These are phyloP conservation scores for Lablab purpureus DNA, from an alignment of 306 rosid species.

Conservation along the genomic window DNA sequence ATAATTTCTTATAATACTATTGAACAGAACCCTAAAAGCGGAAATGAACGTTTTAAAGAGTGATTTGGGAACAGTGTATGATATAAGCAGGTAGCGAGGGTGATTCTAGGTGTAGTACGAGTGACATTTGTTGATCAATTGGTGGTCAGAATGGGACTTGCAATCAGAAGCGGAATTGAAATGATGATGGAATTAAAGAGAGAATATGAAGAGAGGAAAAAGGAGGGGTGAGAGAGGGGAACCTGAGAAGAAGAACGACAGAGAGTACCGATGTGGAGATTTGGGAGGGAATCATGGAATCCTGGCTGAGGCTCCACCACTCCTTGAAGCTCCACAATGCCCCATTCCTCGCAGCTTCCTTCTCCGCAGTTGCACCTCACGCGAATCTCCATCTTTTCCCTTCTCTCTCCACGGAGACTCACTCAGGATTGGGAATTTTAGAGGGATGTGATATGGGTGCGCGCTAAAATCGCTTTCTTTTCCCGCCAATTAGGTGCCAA, in stretches of 20 bases:
- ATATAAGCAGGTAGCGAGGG: neutral
- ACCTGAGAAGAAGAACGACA: constrained; percentile 87
- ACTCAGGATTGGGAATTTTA: neutral
- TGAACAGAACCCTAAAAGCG: neutral
- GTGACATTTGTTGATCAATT: neutral
- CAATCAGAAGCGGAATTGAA: neutral
- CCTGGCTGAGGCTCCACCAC: constrained; percentile 67
- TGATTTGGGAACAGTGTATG: neutral
- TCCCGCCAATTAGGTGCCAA: constrained; percentile 31
- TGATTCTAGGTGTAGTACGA: neutral
- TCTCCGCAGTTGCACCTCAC: constrained; percentile 70
- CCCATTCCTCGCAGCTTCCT: constrained; percentile 81
- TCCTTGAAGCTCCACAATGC: constrained; percentile 79
- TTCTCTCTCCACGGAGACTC: neutral
- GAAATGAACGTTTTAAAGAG: neutral
- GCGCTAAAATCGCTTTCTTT: neutral
- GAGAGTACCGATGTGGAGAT: constrained; percentile 72
- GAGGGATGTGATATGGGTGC: neutral
- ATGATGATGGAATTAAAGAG: neutral
- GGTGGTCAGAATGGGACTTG: neutral
- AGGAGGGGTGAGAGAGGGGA: neutral
- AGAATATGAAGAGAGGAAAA: neutral
- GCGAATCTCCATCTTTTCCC: constrained; percentile 68
- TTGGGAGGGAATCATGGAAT: constrained; percentile 65
- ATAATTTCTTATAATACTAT: neutral